phyloP scores from a whole-genome alignment of 768 basidiomycete genomes.

The Lactarius hatsudake region DNA sequence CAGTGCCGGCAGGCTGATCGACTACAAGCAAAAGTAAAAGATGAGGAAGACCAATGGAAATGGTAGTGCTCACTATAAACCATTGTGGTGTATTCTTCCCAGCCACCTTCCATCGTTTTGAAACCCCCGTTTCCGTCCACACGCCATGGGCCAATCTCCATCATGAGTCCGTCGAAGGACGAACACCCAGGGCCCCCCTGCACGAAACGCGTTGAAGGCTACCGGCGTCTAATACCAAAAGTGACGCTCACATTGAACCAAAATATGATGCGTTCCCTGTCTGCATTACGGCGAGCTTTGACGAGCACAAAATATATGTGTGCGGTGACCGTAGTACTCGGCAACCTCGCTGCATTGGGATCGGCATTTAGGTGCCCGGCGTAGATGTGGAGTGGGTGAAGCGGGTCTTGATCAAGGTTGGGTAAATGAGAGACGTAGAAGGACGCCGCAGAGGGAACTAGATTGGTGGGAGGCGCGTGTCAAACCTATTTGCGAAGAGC shows the following conservation, averaged over 20 bases:
- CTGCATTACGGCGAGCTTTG: conserved; percentile 83
- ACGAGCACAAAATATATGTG: conserved; percentile 89
- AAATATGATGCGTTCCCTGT: conserved; percentile 85
- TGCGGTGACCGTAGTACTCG: conserved; percentile 60
- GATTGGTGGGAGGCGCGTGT: background rate
- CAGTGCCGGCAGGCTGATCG: conserved; percentile 97
- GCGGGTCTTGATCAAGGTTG: conserved; percentile 68
- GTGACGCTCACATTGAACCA: conserved; percentile 90
- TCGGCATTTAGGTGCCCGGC: conserved; percentile 85
- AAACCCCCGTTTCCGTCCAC: conserved; percentile 71
- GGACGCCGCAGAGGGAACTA: conserved; percentile 77
- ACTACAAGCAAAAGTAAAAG: conserved; percentile 47
- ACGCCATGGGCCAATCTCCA: conserved; percentile 96
- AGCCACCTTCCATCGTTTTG: conserved; percentile 77
- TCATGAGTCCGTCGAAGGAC: conserved; percentile 95
- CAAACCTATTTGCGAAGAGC: background rate
- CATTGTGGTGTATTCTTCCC: conserved; percentile 96
- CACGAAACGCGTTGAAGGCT: background rate
- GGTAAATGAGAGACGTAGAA: conserved; percentile 81
- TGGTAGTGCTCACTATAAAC: conserved; percentile 70
- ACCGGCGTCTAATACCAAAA: background rate
- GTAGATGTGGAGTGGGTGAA: conserved; percentile 72
- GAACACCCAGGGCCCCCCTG: conserved; percentile 98
- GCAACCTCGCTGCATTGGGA: conserved; percentile 51
- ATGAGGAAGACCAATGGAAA: conserved; percentile 4